Evolutionary conservation across 345 rosid species (phyloP).

Genomic region (Populus pruinosa): DNA sequence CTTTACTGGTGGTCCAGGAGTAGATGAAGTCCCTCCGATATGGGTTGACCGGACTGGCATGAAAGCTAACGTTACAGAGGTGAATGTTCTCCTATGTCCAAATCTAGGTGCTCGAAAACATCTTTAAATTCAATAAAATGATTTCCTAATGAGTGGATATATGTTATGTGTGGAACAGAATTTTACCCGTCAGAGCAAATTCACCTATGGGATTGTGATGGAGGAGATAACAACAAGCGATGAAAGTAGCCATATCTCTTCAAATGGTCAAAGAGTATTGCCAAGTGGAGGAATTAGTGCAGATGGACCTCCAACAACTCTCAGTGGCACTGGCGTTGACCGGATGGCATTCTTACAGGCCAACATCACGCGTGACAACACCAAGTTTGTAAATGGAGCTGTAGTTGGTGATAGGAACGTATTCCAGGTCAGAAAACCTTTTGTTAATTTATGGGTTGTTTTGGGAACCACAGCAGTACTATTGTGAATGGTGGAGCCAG

Average conservation of each 20-base stretch:
- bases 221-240: conserved; percentile 98
- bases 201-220: conserved; percentile 95
- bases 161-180: conserved; percentile 45
- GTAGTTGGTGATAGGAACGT: conserved; percentile 96
- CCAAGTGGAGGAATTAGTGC: conserved; percentile 98
- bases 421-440: conserved; percentile 67
- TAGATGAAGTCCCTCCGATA: conserved; percentile 96
- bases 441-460: neutral
- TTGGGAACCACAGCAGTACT: neutral
- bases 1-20: conserved; percentile 96
- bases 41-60: conserved; percentile 99
- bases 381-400: conserved; percentile 89
- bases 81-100: conserved; percentile 24
- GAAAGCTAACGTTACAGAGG: conserved; percentile 96
- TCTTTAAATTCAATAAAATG: neutral
- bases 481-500: neutral
- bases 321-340: conserved; percentile 94
- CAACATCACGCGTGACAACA: conserved; percentile 95
- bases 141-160: conserved; percentile 15
- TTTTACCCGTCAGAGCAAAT: conserved; percentile 96
- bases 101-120: neutral
- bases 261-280: conserved; percentile 84
- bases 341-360: conserved; percentile 89
- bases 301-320: conserved; percentile 99
- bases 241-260: conserved; percentile 88